phyloP scores from a whole-genome alignment of 1,139 yeast species.

The Blastobotrys indianensis region DNA sequence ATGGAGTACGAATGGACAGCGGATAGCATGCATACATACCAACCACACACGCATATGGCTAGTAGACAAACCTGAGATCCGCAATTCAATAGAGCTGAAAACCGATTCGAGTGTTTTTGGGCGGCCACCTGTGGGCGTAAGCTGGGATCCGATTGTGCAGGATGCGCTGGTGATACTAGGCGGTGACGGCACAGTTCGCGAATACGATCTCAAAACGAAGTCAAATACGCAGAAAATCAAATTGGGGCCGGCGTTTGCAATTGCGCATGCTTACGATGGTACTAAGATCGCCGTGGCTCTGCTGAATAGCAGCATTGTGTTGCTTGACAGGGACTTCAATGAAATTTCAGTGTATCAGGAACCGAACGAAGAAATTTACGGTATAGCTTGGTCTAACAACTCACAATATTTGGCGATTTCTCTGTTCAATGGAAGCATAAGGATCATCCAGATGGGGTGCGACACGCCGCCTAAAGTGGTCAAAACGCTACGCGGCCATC shows the following conservation, averaged over 20 bases:
- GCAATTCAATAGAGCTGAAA: conserved; percentile 20
- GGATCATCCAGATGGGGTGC: conserved; percentile 16
- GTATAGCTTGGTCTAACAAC: conserved; percentile 34
- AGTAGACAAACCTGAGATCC: conserved; percentile 24
- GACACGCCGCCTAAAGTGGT: conserved; percentile 15
- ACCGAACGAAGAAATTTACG: conserved; percentile 32
- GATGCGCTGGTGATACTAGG: conserved; percentile 55
- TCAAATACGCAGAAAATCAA: conserved; percentile 32
- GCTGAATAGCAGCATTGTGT: conserved; percentile 25
- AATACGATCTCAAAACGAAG: conserved; percentile 44
- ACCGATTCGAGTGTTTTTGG: neutral
- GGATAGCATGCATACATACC: conserved; percentile 24
- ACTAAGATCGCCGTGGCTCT: conserved; percentile 46
- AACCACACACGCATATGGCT: conserved; percentile 29
- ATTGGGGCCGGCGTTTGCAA: conserved; percentile 34
- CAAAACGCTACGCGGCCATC: conserved; percentile 42
- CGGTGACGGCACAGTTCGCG: conserved; percentile 44
- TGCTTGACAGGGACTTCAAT: conserved; percentile 18
- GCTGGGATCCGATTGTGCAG: conserved; percentile 58
- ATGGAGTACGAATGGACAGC: conserved; percentile 29
- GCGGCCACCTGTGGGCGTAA: conserved; percentile 42
- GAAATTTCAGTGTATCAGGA: conserved; percentile 17
- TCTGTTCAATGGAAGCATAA: conserved; percentile 33
- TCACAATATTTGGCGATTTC: conserved; percentile 30
- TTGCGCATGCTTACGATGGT: conserved; percentile 50